phyloP scores from a whole-genome alignment of 345 rosid genomes.

The Boechera divaricarpa region DNA sequence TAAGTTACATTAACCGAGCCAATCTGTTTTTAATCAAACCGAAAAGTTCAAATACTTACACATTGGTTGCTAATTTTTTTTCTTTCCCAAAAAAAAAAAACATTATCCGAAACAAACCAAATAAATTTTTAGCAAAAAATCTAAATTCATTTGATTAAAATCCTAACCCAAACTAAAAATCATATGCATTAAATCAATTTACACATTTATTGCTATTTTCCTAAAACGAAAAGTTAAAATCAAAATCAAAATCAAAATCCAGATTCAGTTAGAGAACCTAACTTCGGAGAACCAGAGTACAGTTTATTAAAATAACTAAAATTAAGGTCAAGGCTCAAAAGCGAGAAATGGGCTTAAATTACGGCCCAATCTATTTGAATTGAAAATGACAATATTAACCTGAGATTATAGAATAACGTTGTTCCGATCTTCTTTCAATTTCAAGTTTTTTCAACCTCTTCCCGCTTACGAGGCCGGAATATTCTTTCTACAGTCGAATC shows the following conservation, averaged over 20 bases:
- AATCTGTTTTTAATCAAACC: neutral
- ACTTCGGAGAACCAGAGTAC: too few relatives aligned
- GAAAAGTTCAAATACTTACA: neutral
- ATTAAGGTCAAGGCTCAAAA: slow-evolving; percentile 4
- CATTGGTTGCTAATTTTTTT: neutral
- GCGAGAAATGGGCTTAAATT: neutral
- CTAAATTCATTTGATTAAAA: too few relatives aligned
- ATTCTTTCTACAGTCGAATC: slow-evolving; percentile 29
- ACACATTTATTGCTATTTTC: too few relatives aligned
- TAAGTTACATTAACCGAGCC: neutral
- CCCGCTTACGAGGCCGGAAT: slow-evolving; percentile 46
- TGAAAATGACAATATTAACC: neutral
- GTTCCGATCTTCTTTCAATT: slow-evolving; percentile 32
- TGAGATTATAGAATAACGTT: slow-evolving; percentile 10
- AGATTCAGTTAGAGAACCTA: too few relatives aligned
- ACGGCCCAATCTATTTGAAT: neutral
- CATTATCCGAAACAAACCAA: too few relatives aligned
- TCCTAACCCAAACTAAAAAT: too few relatives aligned
- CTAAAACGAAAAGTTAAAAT: too few relatives aligned
- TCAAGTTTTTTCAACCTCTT: slow-evolving; percentile 41
- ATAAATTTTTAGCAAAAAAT: too few relatives aligned
- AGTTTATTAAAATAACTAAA: neutral
- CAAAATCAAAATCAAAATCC: too few relatives aligned
- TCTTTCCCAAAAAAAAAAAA: too few relatives aligned
- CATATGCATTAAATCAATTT: too few relatives aligned